These are phyloP conservation scores for Sporothrix pallida DNA, from an alignment of 2,329 filamentous ascomycete species.

Conservation along the genomic window DNA sequence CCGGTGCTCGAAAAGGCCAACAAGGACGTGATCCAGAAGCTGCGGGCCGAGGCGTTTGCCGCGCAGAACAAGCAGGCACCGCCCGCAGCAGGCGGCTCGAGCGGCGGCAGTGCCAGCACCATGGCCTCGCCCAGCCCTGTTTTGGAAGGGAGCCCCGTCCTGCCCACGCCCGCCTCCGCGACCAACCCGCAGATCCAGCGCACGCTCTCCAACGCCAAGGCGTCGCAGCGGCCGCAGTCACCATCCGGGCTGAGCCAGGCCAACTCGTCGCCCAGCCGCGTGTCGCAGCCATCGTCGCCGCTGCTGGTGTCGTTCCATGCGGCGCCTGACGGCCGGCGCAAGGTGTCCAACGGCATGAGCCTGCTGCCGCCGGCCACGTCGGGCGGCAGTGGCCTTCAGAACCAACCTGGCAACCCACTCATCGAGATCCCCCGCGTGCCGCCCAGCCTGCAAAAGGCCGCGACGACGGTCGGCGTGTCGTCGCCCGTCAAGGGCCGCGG, in stretches of 20 bases:
- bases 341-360: slow-evolving; percentile 87
- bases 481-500: slow-evolving; percentile 61
- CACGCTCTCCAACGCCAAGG: slow-evolving; percentile 82
- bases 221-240: slow-evolving; percentile 78
- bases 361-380: slow-evolving; percentile 76
- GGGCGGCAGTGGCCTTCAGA: slow-evolving; percentile 59
- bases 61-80: slow-evolving; percentile 59
- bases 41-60: slow-evolving; percentile 87
- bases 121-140: slow-evolving; percentile 67
- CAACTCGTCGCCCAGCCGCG: slow-evolving; percentile 85
- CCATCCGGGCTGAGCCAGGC: slow-evolving; percentile 80
- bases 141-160: slow-evolving; percentile 82
- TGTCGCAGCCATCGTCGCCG: slow-evolving; percentile 80
- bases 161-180: slow-evolving; percentile 57
- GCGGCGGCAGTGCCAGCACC: slow-evolving; percentile 40
- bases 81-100: slow-evolving; percentile 49
- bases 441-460: slow-evolving; percentile 65
- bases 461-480: slow-evolving; percentile 58
- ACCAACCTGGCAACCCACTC: slow-evolving; percentile 55
- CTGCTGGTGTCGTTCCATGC: slow-evolving; percentile 96
- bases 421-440: slow-evolving; percentile 73
- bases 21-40: slow-evolving; percentile 96
- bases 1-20: slow-evolving; percentile 97
- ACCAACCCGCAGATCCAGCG: slow-evolving; percentile 70
- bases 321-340: slow-evolving; percentile 78